Evolutionary conservation across 2,329 filamentous ascomycete genomes (phyloP).

Genomic region (Trichoderma asperellum): DNA sequence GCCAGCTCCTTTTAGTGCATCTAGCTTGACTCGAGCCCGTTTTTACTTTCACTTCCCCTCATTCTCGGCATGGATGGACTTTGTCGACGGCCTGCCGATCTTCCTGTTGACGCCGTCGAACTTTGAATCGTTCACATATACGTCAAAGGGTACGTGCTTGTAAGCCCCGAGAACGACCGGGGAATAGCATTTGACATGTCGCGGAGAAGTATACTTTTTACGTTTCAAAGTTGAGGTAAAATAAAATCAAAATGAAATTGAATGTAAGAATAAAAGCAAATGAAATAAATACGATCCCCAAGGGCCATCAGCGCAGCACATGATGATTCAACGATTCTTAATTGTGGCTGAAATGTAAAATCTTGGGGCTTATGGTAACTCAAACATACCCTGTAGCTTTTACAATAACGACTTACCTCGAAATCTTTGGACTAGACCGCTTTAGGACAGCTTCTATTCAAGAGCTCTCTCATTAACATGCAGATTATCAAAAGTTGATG

Average conservation of each 20-base stretch:
- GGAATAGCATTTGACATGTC: background rate
- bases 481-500: background rate
- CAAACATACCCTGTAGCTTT: conserved; percentile 7
- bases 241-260: background rate
- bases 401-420: background rate
- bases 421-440: background rate
- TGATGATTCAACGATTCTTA: background rate
- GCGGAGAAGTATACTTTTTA: background rate
- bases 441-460: background rate
- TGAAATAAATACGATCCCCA: background rate
- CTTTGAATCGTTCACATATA: background rate
- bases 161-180: background rate
- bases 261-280: background rate
- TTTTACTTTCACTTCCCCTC: conserved; percentile 15
- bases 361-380: background rate
- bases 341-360: background rate
- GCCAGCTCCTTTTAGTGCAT: background rate
- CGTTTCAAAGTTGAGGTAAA: no score
- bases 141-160: background rate
- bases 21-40: background rate
- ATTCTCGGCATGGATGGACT: background rate
- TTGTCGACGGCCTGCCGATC: background rate
- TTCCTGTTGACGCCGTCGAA: conserved; percentile 5
- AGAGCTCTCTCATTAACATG: background rate
- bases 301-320: background rate